These are phyloP conservation scores for Pluteus cervinus DNA, from an alignment of 768 basidiomycete genomes.

Conservation along the genomic window DNA sequence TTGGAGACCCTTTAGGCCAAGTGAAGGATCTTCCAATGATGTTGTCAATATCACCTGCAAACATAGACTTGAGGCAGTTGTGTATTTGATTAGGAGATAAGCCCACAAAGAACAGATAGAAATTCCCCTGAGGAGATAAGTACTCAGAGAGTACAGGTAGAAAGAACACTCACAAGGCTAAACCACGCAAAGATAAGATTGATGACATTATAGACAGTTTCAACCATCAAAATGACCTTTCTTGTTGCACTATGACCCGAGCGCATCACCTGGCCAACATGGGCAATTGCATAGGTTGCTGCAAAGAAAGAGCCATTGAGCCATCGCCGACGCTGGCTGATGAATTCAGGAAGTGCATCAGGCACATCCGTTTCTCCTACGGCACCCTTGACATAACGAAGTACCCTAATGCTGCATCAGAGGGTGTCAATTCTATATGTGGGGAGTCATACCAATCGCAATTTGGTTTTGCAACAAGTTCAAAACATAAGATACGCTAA, in stretches of 20 bases:
- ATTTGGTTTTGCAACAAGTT: constrained; percentile 71
- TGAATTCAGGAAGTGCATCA: constrained; percentile 89
- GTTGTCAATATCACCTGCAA: constrained; percentile 2
- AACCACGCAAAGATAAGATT: constrained; percentile 94
- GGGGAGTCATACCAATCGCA: constrained; percentile 52
- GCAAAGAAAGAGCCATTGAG: constrained; percentile 94
- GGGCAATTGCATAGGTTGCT: constrained; percentile 87
- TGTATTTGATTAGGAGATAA: no score
- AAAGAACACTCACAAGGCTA: constrained; percentile 55
- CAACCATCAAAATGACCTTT: constrained; percentile 68
- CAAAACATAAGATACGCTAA: constrained; percentile 80
- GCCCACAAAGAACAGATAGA: constrained; percentile 89
- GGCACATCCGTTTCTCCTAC: constrained; percentile 94
- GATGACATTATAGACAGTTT: constrained; percentile 83
- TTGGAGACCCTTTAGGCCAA: constrained; percentile 56
- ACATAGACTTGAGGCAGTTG: background rate
- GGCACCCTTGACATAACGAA: constrained; percentile 94
- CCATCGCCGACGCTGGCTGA: constrained; percentile 86
- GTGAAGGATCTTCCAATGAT: constrained; percentile 72
- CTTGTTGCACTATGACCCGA: constrained; percentile 78
- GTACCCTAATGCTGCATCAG: constrained; percentile 54
- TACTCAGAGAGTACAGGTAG: background rate
- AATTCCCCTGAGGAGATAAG: constrained; percentile 72
- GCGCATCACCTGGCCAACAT: constrained; percentile 70
- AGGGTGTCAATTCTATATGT: constrained; percentile 12